Percentiles rank a stretch among this genome's conserved stretches.
These are phyloP conservation scores for Fusarium sp. DNA, from an alignment of 2,329 filamentous ascomycete species.

Conservation along the genomic window DNA sequence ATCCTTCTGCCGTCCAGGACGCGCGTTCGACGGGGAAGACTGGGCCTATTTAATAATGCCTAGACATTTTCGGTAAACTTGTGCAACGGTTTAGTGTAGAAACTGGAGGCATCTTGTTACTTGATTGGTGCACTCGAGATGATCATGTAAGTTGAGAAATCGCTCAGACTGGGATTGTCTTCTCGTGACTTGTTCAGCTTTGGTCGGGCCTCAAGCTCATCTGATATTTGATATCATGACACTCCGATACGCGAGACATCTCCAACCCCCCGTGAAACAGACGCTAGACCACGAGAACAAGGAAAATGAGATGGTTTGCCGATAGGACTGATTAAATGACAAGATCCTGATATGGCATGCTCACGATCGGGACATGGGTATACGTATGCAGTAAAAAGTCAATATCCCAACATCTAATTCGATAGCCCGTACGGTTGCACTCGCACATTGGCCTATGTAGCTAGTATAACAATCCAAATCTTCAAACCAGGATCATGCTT, in stretches of 20 bases:
- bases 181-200: neutral
- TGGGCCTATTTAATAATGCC: conserved; percentile 17
- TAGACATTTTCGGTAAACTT: conserved; percentile 25
- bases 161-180: neutral
- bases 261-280: conserved; percentile 16
- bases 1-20: conserved; percentile 23
- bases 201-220: neutral
- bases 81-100: conserved; percentile 19
- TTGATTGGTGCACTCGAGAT: conserved; percentile 1
- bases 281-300: neutral
- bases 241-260: conserved; percentile 20
- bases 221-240: conserved; percentile 17
- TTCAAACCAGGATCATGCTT: conserved; percentile 27
- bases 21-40: conserved; percentile 38
- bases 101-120: neutral
- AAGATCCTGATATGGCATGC: neutral
- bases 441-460: conserved; percentile 12
- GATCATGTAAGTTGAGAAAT: conserved; percentile 4
- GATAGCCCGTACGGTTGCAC: conserved; percentile 22
- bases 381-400: conserved; percentile 26
- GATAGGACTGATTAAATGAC: neutral
- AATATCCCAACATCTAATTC: conserved; percentile 26
- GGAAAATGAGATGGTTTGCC: neutral
- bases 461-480: conserved; percentile 37
- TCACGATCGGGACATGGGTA: conserved; percentile 18